Percentiles rank a stretch among this genome's conserved stretches.
Evolutionary conservation across 768 basidiomycete species (phyloP).

Genomic region (Auricularia sp.): DNA sequence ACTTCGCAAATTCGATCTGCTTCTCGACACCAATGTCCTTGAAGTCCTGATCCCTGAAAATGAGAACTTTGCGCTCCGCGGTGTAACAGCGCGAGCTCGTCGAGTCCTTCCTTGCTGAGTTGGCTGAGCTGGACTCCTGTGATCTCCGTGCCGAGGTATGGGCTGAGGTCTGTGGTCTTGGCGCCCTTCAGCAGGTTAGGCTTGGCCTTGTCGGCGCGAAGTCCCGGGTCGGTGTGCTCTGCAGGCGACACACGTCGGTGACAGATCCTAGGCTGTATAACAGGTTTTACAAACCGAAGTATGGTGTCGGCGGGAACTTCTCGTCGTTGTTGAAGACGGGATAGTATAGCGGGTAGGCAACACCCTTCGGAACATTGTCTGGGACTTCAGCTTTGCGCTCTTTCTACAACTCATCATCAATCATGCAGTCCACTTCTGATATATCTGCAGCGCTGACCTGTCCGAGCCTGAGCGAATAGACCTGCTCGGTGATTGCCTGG

Average conservation of each 20-base stretch:
- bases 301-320: constrained; percentile 40
- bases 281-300: constrained; percentile 30
- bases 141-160: constrained; percentile 44
- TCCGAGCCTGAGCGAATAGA: too few species aligned
- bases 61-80: constrained; percentile 43
- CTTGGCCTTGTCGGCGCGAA: constrained; percentile 40
- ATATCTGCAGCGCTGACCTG: too few species aligned
- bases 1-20: constrained; percentile 44
- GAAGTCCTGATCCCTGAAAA: constrained; percentile 55
- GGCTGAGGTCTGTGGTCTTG: constrained; percentile 32
- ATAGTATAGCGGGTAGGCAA: constrained; percentile 40
- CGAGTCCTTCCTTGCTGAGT: constrained; percentile 40
- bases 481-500: too few species aligned
- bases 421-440: too few species aligned
- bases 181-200: constrained; percentile 37
- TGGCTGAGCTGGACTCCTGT: constrained; percentile 44
- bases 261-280: too few species aligned
- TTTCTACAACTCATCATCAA: too few species aligned
- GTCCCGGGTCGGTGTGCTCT: constrained; percentile 37
- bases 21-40: constrained; percentile 44
- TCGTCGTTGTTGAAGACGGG: constrained; percentile 38
- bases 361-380: constrained; percentile 21
- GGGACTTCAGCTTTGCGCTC: too few species aligned
- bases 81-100: constrained; percentile 44
- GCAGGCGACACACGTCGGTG: not conserved